Evolutionary conservation across 2,329 filamentous ascomycete genomes (phyloP), one percentile per base, ranked within the genome.

Genomic region (Didymellaceae sp.): DNA sequence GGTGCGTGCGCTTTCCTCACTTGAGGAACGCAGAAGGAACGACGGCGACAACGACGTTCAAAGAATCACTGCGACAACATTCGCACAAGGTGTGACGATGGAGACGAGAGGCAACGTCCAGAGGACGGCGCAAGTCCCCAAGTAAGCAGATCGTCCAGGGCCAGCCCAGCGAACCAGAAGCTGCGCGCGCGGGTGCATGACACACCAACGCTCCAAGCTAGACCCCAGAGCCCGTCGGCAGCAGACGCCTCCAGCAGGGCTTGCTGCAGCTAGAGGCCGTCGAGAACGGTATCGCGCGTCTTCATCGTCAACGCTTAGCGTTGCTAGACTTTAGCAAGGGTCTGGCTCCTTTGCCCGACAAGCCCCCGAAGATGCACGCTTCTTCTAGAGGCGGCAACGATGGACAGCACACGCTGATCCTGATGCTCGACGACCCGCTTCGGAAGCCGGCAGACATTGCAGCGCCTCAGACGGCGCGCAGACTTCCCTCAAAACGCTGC

Each of bases 101-200:
- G 44, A 54, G 47, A 41, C 25, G 50, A 30, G 48, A 37, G n/a
- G 48, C 43, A 50, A 48, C 37, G 45, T 54, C 44, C 52, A 61
- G 54, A 52, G 45, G 51, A 54, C 43, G 47, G 60, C 54, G 55
- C 53, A 43, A 37, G 43, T 42, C 25, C 22, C 32, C 21, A 52
- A 16, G 48, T 52, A 52, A 52, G 48, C 48, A 46, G 55, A 56
- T 60, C 50, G 44, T 52, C 49, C 59, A 58, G 39, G 54, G 44
- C 45, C 56, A 46, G 58, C 54, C 49, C 61, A 55, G 57, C 63
- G 57, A 68, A 63, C 62, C 64, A 62, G 34, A 45, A 54, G 58
- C 53, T 54, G 52, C 47, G 58, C 54, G 52, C 48, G 54, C 55
- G 42, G 56, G 60, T 61, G 60, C 64, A 66, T 66, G 63, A 67